These are phyloP conservation scores for Neurospora hispaniola DNA, from an alignment of 495 filamentous ascomycete genomes.

Conservation along the genomic window DNA sequence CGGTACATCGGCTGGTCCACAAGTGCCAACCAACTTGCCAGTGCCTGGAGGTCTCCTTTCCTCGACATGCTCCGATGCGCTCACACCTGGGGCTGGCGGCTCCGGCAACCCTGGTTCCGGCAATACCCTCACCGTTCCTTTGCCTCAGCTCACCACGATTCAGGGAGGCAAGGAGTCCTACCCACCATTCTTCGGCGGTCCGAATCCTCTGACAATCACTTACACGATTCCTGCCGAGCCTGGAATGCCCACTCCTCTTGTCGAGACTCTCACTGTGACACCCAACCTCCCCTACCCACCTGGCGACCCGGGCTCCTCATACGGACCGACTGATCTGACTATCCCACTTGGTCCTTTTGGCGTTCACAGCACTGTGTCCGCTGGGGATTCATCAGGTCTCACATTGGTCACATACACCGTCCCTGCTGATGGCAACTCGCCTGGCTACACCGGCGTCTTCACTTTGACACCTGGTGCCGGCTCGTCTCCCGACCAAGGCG, in stretches of 20 bases:
- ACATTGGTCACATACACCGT: constrained; percentile 11
- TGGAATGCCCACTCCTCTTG: constrained; percentile 1
- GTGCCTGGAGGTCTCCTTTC: background rate
- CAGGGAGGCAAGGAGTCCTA: background rate
- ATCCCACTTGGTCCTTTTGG: constrained; percentile 1
- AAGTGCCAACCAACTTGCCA: constrained; percentile 1
- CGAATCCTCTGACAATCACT: constrained; percentile 3
- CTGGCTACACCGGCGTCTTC: constrained; percentile 11
- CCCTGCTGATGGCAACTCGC: constrained; percentile 3
- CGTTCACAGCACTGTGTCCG: background rate
- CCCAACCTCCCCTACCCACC: background rate
- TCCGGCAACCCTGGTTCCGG: constrained; percentile 1
- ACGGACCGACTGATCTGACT: background rate
- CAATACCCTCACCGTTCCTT: constrained; percentile 6
- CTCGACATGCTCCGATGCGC: background rate
- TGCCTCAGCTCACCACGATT: background rate
- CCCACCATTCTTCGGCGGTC: background rate
- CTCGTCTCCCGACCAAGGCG: background rate
- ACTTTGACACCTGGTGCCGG: constrained; percentile 2
- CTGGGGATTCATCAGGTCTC: background rate
- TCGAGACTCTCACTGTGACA: constrained; percentile 11
- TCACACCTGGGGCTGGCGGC: background rate
- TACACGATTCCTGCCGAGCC: constrained; percentile 11
- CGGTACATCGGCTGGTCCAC: background rate
- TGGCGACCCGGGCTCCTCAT: background rate